Evolutionary conservation across 176 grass and related monocot genomes (phyloP).

Genomic region (Aegilops umbellulata): DNA sequence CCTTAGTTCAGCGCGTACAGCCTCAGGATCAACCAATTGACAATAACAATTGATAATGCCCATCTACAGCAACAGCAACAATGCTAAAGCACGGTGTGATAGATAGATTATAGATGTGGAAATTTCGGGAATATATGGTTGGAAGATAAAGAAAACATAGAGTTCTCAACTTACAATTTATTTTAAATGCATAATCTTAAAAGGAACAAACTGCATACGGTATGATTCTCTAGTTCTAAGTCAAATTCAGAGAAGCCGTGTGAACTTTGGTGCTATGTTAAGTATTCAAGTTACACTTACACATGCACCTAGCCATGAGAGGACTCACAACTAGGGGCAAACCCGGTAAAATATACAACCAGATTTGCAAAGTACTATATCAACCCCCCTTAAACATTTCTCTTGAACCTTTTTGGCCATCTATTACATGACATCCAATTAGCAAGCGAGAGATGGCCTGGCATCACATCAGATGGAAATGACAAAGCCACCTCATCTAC

Average conservation of each 20-base stretch:
- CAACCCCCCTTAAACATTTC: not conserved
- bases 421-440: not conserved
- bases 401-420: not conserved
- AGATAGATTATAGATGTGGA: not conserved
- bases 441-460: not conserved
- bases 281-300: not conserved
- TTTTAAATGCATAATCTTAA: not conserved
- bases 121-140: not conserved
- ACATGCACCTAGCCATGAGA: not conserved
- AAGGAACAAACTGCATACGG: not conserved
- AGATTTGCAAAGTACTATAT: not conserved
- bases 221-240: not conserved
- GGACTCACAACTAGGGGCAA: not conserved
- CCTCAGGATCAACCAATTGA: conserved; percentile 69
- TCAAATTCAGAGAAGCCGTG: not conserved
- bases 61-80: conserved; percentile 51
- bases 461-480: not conserved
- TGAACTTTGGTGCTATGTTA: not conserved
- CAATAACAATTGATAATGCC: conserved; percentile 81
- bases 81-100: conserved; percentile 7
- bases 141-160: not conserved
- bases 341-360: not conserved
- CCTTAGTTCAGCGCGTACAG: conserved; percentile 69
- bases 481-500: not conserved
- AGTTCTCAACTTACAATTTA: conserved; percentile 6